These are phyloP conservation scores for Geosmithia morbida DNA, from an alignment of 2,329 filamentous ascomycete genomes.

Conservation along the genomic window DNA sequence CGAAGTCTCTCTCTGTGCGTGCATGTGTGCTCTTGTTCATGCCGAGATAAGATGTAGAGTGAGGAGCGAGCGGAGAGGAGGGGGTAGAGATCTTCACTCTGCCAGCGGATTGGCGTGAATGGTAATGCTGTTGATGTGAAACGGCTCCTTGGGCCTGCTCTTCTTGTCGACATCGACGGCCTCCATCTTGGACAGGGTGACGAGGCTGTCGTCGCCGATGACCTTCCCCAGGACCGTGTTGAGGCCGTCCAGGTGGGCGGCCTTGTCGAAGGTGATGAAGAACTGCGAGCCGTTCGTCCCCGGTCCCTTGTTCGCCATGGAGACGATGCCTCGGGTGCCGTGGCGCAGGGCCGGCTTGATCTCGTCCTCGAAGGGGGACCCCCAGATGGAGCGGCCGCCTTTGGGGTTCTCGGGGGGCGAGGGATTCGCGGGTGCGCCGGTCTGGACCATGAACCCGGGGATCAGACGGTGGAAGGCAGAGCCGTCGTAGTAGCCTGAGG, in stretches of 20 bases:
- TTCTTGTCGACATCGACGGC: constrained; percentile 63
- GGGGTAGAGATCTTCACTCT: constrained; percentile 25
- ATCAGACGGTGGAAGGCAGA: constrained; percentile 73
- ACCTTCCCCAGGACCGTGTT: constrained; percentile 76
- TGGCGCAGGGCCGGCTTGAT: constrained; percentile 57
- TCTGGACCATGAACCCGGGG: constrained; percentile 68
- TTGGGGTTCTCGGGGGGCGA: constrained; percentile 46
- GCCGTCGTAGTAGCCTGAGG: constrained; percentile 59
- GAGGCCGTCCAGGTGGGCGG: constrained; percentile 67
- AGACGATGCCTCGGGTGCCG: constrained; percentile 53
- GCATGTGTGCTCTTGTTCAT: too few species aligned
- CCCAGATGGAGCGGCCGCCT: constrained; percentile 60
- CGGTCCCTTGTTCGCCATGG: constrained; percentile 68
- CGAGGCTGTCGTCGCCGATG: constrained; percentile 47
- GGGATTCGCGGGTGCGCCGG: constrained; percentile 46
- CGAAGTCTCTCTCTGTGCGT: too few species aligned
- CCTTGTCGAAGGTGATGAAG: constrained; percentile 65
- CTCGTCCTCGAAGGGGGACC: constrained; percentile 64
- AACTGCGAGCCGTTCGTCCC: constrained; percentile 68
- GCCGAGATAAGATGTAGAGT: too few species aligned
- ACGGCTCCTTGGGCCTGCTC: constrained; percentile 51
- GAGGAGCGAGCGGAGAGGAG: too few species aligned
- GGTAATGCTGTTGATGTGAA: constrained; percentile 54
- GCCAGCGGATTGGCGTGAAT: constrained; percentile 73
- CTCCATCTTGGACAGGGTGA: constrained; percentile 58